A percentile compares a stretch with the other conserved stretches of the same genome.
Evolutionary conservation across 352 stramenopile species (phyloP).

Genomic region (Phytophthora cactorum): DNA sequence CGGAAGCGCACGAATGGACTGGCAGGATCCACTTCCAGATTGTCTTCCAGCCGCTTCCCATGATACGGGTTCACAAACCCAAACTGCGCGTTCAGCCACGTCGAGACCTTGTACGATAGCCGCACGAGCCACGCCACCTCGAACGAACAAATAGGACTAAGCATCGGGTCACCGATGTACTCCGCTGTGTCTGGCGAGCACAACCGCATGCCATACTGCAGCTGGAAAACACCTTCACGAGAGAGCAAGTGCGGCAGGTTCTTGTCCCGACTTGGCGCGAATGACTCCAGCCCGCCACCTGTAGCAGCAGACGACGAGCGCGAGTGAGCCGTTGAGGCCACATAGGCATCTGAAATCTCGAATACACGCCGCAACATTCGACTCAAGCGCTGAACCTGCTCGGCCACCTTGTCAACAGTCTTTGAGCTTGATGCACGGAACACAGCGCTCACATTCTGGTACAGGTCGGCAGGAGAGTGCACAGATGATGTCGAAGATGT

Average conservation of each 20-base stretch:
- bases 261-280: conserved; percentile 67
- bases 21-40: conserved; percentile 64
- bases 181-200: conserved; percentile 68
- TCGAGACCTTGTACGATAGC: conserved; percentile 79
- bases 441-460: conserved; percentile 45
- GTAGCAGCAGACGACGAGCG: conserved; percentile 42
- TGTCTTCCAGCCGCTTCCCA: conserved; percentile 76
- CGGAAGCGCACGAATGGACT: conserved; percentile 59
- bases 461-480: conserved; percentile 39
- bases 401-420: conserved; percentile 38
- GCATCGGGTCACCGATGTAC: conserved; percentile 87
- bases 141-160: conserved; percentile 84
- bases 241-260: conserved; percentile 70
- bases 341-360: conserved; percentile 88
- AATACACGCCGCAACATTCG: conserved; percentile 77
- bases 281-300: conserved; percentile 47
- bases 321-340: conserved; percentile 75
- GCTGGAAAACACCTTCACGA: conserved; percentile 61
- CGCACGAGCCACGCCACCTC: conserved; percentile 82
- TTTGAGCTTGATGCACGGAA: conserved; percentile 37
- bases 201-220: conserved; percentile 71
- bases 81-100: conserved; percentile 75
- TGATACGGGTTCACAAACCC: conserved; percentile 75
- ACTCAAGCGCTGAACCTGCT: conserved; percentile 75
- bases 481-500: conserved; percentile 32